These are phyloP conservation scores for Trametes coccinea DNA, from an alignment of 768 basidiomycete genomes.

Conservation along the genomic window DNA sequence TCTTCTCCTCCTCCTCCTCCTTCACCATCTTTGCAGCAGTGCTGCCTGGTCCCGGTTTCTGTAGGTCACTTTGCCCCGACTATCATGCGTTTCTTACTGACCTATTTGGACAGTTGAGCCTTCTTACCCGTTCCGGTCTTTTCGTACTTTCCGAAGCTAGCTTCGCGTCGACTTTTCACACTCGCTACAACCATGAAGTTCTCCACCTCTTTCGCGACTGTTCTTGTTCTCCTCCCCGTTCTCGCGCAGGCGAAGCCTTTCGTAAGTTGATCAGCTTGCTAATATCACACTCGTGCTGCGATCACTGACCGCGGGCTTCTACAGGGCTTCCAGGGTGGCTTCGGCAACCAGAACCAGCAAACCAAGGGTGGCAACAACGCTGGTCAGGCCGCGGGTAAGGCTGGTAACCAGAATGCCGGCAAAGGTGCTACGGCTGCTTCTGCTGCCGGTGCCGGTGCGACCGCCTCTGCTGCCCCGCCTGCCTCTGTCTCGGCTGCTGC, in stretches of 20 bases:
- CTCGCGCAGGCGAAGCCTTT: slow-evolving; percentile 33
- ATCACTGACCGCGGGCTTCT: neutral
- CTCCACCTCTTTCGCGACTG: slow-evolving; percentile 40
- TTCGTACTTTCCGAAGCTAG: slow-evolving; percentile 27
- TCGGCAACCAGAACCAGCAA: slow-evolving; percentile 1
- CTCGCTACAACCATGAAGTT: slow-evolving; percentile 51
- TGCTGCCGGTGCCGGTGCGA: slow-evolving; percentile 23
- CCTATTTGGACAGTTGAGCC: slow-evolving; percentile 21
- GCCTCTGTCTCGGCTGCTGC: slow-evolving; percentile 1
- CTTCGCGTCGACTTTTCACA: slow-evolving; percentile 26
- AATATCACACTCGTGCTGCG: neutral
- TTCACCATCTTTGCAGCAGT: slow-evolving; percentile 46
- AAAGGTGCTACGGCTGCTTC: slow-evolving; percentile 9
- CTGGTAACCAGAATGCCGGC: neutral
- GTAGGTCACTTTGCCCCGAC: slow-evolving; percentile 28
- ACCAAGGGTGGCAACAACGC: slow-evolving; percentile 11
- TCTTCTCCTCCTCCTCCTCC: slow-evolving; percentile 28
- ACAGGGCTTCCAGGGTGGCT: slow-evolving; percentile 2
- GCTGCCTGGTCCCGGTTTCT: slow-evolving; percentile 44
- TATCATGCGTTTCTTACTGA: slow-evolving; percentile 14
- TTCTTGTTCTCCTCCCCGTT: slow-evolving; percentile 43
- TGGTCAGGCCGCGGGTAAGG: neutral
- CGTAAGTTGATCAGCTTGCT: slow-evolving; percentile 13
- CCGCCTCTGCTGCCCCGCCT: slow-evolving; percentile 8
- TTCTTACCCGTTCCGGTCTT: slow-evolving; percentile 27